A percentile compares a stretch with the other conserved stretches of the same genome.
Conservation (phyloP, 352 stramenopile genomes). For the Peronospora belbahrii region DNA sequence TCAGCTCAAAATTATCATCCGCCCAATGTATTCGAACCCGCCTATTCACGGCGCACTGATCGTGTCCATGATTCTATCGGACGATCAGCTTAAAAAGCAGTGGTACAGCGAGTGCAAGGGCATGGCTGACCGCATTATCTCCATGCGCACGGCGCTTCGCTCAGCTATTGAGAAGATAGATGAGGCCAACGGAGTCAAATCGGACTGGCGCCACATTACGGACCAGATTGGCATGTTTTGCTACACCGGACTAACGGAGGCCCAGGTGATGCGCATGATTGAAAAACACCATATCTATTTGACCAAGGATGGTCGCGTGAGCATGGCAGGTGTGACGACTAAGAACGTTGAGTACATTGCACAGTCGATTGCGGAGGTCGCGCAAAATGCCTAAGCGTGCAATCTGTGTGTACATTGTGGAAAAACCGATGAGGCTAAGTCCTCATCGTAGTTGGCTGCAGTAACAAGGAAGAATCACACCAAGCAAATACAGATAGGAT, state of each 20-base stretch:
- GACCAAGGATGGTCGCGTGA: conserved; percentile 97
- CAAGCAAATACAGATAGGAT: conserved; percentile 9
- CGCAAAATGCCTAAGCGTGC: conserved; percentile 63
- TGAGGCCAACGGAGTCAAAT: conserved; percentile 62
- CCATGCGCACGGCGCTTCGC: conserved; percentile 87
- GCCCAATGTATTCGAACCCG: conserved; percentile 99
- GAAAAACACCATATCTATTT: conserved; percentile 97
- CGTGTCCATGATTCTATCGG: conserved; percentile 94
- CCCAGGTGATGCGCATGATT: conserved; percentile 92
- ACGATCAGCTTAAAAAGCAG: conserved; percentile 88
- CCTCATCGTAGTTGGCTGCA: background rate
- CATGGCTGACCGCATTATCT: conserved; percentile 94
- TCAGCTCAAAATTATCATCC: conserved; percentile 98
- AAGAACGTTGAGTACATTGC: conserved; percentile 97
- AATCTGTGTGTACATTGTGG: background rate
- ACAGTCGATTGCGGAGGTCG: conserved; percentile 91
- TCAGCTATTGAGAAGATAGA: conserved; percentile 79
- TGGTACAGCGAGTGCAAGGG: conserved; percentile 93
- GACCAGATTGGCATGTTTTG: conserved; percentile 99
- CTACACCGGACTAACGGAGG: conserved; percentile 94
- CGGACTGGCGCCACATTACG: conserved; percentile 96
- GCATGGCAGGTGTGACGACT: conserved; percentile 94
- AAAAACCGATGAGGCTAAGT: background rate
- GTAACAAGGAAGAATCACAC: conserved; percentile 13
- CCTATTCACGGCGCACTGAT: conserved; percentile 97